Percentiles rank a stretch among this genome's conserved stretches.
Evolutionary conservation across 2,329 filamentous ascomycete species (phyloP).

Genomic region (Alternaria arbusti): DNA sequence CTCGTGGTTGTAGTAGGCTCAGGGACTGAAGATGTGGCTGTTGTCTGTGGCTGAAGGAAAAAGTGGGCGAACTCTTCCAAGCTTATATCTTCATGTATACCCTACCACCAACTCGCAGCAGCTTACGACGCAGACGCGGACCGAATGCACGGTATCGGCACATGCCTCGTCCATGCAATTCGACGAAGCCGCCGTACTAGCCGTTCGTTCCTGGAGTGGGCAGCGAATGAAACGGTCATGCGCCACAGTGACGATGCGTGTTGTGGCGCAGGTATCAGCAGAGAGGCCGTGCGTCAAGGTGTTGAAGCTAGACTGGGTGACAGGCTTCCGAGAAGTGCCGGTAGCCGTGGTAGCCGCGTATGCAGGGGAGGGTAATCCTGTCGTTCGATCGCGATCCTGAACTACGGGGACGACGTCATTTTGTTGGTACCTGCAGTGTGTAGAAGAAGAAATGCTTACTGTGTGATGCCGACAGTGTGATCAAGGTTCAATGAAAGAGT

Average conservation of each 20-base stretch:
- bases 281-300: background rate
- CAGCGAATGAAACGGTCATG: background rate
- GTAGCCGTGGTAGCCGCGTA: background rate
- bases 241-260: background rate
- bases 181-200: conserved; percentile 1
- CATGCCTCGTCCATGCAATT: conserved; percentile 3
- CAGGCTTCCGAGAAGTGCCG: background rate
- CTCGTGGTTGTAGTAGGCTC: background rate
- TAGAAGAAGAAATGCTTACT: background rate
- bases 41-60: background rate
- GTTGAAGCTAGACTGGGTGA: conserved; percentile 6
- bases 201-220: background rate
- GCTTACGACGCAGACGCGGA: conserved; percentile 17
- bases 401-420: background rate
- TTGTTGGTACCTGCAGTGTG: background rate
- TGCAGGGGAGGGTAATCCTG: background rate
- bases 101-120: background rate
- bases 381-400: too few species aligned
- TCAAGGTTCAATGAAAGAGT: background rate
- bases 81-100: too few species aligned
- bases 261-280: conserved; percentile 6
- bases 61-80: background rate
- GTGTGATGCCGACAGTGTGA: background rate
- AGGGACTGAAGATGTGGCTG: background rate
- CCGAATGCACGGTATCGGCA: background rate